Evolutionary conservation across 2,329 filamentous ascomycete genomes (phyloP), one percentile per base, ranked within the genome.

Genomic region (Ascochyta lentis): DNA sequence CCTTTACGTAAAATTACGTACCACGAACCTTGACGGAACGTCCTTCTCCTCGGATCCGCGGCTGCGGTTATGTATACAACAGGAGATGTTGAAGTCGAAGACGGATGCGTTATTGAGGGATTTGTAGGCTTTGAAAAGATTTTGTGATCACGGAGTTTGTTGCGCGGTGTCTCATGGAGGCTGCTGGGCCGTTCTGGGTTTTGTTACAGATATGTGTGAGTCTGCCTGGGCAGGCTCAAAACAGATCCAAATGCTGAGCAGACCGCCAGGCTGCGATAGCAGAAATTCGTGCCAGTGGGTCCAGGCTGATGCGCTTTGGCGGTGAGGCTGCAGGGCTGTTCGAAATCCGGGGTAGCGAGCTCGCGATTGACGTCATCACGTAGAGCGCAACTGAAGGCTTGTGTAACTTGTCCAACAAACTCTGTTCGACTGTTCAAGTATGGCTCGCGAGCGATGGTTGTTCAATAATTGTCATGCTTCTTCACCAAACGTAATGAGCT

Each of bases 1-100:
- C 16, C 24, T 58, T 64, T 63, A 66, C 62, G 65, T 63, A 65
- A 64, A 48, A 64, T 71, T 66, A 70, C 65, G 64, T 69, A 71
- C 67, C 48, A 56, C 47, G 22, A 63, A 67, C 51, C 31, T 49
- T 34, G 26, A 9, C 35, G 13, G 38, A 41, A 44, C 22, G 23
- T 31, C 31, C 56, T 65, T 70, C 68, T 71, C 68, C 68, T 65
- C 61, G 68, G 68, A 23, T 44, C 48, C 40, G 43, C 59, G 54
- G 60, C 19, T 8, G n/a, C 44, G 24, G 34, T 40, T 27, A 22
- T 60, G 41, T 53, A 63, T 50, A 53, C 40, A 22, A 48, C 43
- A 56, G 53, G 53, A 56, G 53, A 56, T 56, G 38, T 22, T 23
- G 5, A 39, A 37, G 15, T 39, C 35, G 1, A 15, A 24, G 7